phyloP scores from a whole-genome alignment of 2,329 filamentous ascomycete genomes.

The Fusarium floridanum region DNA sequence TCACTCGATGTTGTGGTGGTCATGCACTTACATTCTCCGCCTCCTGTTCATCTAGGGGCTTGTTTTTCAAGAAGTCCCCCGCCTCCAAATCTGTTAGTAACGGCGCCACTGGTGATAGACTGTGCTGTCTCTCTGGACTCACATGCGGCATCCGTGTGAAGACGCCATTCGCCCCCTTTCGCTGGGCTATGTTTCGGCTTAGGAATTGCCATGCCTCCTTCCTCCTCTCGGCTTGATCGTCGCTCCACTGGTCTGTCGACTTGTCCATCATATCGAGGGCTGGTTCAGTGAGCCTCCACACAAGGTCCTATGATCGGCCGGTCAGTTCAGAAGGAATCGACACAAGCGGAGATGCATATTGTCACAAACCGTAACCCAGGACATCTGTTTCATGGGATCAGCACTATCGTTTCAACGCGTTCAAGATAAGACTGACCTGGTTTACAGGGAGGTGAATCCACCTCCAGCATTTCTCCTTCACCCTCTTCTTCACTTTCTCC shows the following conservation, averaged over 20 bases:
- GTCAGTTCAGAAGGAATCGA: neutral
- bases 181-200: neutral
- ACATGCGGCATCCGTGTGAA: constrained; percentile 6
- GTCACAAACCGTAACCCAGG: constrained; percentile 11
- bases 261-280: too few relatives aligned
- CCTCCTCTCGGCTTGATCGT: neutral
- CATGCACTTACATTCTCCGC: neutral
- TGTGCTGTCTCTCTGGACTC: neutral
- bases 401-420: neutral
- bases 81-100: neutral
- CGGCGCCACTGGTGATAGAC: neutral
- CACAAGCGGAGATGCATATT: neutral
- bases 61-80: neutral
- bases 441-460: constrained; percentile 28
- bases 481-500: neutral
- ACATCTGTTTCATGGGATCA: neutral
- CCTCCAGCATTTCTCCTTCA: constrained; percentile 6
- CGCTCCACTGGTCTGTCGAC: neutral
- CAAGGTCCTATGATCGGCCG: neutral
- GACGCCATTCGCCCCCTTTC: neutral
- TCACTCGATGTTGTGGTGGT: neutral
- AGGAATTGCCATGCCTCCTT: constrained; percentile 9
- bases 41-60: neutral
- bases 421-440: neutral
- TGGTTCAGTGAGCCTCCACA: constrained; percentile 3